Evolutionary conservation across 495 filamentous ascomycete species (phyloP), one percentile per base, ranked within the genome.

Genomic region (Glutinoglossum americanum): DNA sequence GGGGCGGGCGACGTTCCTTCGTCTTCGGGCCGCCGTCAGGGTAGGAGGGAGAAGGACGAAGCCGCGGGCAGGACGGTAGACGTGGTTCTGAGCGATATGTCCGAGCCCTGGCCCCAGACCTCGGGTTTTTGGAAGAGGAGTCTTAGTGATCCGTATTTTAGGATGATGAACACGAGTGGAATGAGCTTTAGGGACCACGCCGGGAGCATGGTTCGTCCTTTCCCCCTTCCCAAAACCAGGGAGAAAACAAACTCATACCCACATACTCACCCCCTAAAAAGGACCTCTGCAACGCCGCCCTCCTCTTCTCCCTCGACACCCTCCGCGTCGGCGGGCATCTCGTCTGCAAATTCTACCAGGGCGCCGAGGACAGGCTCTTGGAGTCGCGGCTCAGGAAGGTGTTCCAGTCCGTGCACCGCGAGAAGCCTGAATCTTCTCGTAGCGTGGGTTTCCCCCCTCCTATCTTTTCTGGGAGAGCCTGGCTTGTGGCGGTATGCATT

Each of bases 151-250:
- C 86, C 89, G 54, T 89, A 89, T 79, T 67, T 67, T 73, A 98
- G 92, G 92, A 84, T 98, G 87, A 95, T 95, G 88, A 96, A 97
- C 70, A 94, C 89, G 54, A 95, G 85, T 69, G 92, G 92, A 41
- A 82, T 87, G 60, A 67, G 65, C 19, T 87, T 93, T 68, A 78
- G 77, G 67, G 92, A 98, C 71, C 93, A 98, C 70, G 83, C 80
- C 28, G 87, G 87, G 35, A 95, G 88, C 70, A 98, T 98, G 86
- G 92, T 96, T 72, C 63, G 81, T 71, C 25, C 7, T 35, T 28
- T 37, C 25, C 25, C 17, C 17, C 33, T 33, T 17, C 15, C 54
- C 6, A 19, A 27, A 26, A 25, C 45, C 19, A 0, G 7, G 6
- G 10, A 0, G 6, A 4, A 15, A 1, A 4, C 13, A 39, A 39